Base-by-base conservation (phyloP, 2,329 filamentous ascomycete genomes). In the Teratosphaeria zuluensis region DNA sequence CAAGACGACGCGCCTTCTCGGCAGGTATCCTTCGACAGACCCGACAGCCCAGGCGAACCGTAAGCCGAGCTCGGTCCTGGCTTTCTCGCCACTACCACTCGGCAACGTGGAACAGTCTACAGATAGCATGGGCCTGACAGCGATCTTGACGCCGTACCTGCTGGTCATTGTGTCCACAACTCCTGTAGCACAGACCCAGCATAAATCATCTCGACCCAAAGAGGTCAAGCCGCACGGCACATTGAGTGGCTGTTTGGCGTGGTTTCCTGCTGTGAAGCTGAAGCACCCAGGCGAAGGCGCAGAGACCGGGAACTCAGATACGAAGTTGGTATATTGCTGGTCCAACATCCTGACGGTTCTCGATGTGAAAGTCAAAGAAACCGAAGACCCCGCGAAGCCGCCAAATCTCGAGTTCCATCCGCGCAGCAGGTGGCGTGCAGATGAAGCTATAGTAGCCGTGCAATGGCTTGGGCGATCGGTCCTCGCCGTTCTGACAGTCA, bases 401-500 rank as follows among this genome's bases (percentile, higher is more conserved):
- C 83, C 90, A 1, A 85, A 81, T 53, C 82, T 97, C 24, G 84
- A 82, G 52, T 99, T 99, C 74, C 85, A 82, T 68, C 83, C 90
- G 2, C 85, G 92, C 58, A 95, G 87, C 73, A 81, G 92, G 62
- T 99, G 92, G 90, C 90, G 88, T 72, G 90, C 91, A 51, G 90
- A 96, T 62, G 94, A 99, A 75, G 87, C 94, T 4, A 95, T 99
- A 63, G 94, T 96, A 59, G 91, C 92, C 1, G 89, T 97, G 3
- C 94, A 99, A 71, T 99, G 94, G 95, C 80, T 99, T 24, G 96
- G 90, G 68, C 86, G 91, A 62, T 97, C 94, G 2, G 92, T 99
- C 0, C 77, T 99, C 56, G 89, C 89, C 1, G 87, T 97, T 32
- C 78, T 99, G 59, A 99, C 95, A 2, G 92, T 97, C 63, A 96